Conservation (phyloP, 352 stramenopile genomes). For the Globisporangium camurandrum region DNA sequence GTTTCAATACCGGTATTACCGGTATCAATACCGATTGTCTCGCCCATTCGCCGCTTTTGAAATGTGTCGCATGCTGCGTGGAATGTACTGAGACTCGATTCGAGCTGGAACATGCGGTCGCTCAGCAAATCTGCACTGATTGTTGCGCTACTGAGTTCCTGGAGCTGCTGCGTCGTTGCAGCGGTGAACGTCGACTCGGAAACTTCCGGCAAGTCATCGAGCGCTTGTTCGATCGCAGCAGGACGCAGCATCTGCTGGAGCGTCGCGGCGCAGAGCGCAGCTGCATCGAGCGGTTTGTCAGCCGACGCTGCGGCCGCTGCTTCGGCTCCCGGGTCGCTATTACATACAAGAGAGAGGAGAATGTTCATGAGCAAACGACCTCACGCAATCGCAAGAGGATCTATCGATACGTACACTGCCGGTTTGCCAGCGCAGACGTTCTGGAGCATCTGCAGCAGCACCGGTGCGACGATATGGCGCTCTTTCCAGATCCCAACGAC, state of each 20-base stretch:
- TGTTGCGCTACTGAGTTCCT: constrained; percentile 71
- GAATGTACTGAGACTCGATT: constrained; percentile 72
- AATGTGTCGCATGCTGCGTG: constrained; percentile 51
- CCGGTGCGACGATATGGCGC: constrained; percentile 43
- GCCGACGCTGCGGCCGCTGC: constrained; percentile 9
- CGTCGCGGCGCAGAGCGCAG: constrained; percentile 24
- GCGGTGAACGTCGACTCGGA: constrained; percentile 42
- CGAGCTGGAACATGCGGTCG: constrained; percentile 85
- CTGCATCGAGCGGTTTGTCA: constrained; percentile 14
- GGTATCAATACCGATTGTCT: constrained; percentile 4
- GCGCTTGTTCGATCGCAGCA: constrained; percentile 27
- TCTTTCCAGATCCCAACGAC: constrained; percentile 84
- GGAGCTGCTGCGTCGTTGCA: constrained; percentile 34
- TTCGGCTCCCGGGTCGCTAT: constrained; percentile 22
- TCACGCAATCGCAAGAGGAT: no score
- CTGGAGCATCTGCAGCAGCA: constrained; percentile 54
- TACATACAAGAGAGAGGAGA: constrained; percentile 1
- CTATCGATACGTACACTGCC: constrained; percentile 31
- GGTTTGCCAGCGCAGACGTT: constrained; percentile 71
- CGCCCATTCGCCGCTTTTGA: constrained; percentile 8
- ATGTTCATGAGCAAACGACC: no score
- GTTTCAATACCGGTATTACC: constrained; percentile 12
- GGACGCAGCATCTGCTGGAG: constrained; percentile 29
- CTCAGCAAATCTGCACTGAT: constrained; percentile 82
- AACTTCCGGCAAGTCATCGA: constrained; percentile 67